Conservation (phyloP, 345 rosid genomes). For the Euphorbia lathyris region DNA sequence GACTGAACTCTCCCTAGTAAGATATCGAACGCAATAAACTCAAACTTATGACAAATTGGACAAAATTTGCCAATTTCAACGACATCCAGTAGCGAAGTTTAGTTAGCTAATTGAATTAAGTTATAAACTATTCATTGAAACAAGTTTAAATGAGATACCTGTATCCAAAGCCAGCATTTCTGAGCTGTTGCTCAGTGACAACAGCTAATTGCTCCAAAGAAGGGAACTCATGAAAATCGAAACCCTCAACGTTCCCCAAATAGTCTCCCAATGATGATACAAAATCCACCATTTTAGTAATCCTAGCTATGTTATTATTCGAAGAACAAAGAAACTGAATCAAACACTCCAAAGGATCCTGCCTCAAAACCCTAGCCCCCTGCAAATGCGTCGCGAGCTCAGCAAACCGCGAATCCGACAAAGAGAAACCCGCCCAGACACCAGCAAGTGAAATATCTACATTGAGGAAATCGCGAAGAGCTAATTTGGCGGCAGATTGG, state of each 20-base stretch:
- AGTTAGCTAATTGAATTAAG: neutral
- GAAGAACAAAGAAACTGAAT: slow-evolving; percentile 90
- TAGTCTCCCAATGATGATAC: slow-evolving; percentile 60
- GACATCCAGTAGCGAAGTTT: neutral
- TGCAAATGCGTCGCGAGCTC: slow-evolving; percentile 53
- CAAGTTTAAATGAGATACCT: slow-evolving; percentile 40
- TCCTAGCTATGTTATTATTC: slow-evolving; percentile 82
- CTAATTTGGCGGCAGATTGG: slow-evolving; percentile 46
- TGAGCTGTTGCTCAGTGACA: slow-evolving; percentile 65
- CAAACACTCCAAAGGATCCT: slow-evolving; percentile 89
- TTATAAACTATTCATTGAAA: neutral
- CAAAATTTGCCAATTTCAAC: neutral
- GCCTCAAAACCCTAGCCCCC: slow-evolving; percentile 90
- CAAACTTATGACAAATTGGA: neutral
- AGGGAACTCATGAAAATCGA: slow-evolving; percentile 80
- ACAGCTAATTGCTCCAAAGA: slow-evolving; percentile 55
- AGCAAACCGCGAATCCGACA: slow-evolving; percentile 59
- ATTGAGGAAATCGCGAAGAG: slow-evolving; percentile 79
- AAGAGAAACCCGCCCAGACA: slow-evolving; percentile 63
- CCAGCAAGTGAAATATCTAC: slow-evolving; percentile 44
- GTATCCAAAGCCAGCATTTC: slow-evolving; percentile 88
- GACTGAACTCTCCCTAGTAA: neutral
- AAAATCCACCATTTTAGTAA: slow-evolving; percentile 84
- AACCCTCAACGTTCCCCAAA: slow-evolving; percentile 63
- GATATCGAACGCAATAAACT: neutral